Percentiles rank a stretch among this genome's conserved stretches.
phyloP scores from a whole-genome alignment of 106 monocot genomes.

The Xerophyta viscosa region DNA sequence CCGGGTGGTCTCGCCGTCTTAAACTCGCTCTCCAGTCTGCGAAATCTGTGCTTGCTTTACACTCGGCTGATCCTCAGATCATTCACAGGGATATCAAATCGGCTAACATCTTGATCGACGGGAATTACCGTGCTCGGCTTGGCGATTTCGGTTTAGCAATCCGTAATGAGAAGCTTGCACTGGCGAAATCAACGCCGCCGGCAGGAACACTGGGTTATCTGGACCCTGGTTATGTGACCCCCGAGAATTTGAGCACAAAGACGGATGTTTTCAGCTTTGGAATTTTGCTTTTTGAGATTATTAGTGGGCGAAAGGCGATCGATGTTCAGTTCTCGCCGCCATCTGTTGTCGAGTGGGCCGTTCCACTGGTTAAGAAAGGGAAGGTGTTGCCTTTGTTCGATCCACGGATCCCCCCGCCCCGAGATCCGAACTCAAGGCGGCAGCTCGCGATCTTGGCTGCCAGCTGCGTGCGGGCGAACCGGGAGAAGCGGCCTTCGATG shows the following conservation, averaged over 20 bases:
- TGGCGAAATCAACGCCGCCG: slow-evolving; percentile 58
- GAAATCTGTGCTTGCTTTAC: slow-evolving; percentile 58
- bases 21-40: slow-evolving; percentile 77
- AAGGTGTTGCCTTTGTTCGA: slow-evolving; percentile 62
- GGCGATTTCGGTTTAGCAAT: slow-evolving; percentile 88
- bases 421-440: slow-evolving; percentile 32
- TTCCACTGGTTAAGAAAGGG: slow-evolving; percentile 73
- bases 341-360: slow-evolving; percentile 87
- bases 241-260: slow-evolving; percentile 83
- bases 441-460: slow-evolving; percentile 62
- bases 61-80: slow-evolving; percentile 53
- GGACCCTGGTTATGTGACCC: slow-evolving; percentile 83
- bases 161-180: slow-evolving; percentile 6
- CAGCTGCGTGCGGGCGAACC: slow-evolving; percentile 52
- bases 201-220: slow-evolving; percentile 94
- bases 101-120: slow-evolving; percentile 83
- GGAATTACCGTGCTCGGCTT: slow-evolving; percentile 57
- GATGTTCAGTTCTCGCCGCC: slow-evolving; percentile 87
- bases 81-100: slow-evolving; percentile 97
- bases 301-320: slow-evolving; percentile 94
- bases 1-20: slow-evolving; percentile 65
- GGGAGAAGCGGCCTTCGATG: slow-evolving; percentile 76
- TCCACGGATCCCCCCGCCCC: slow-evolving; percentile 50
- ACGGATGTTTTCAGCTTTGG: slow-evolving; percentile 99
- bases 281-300: slow-evolving; percentile 89